Conservation (phyloP, 352 stramenopile genomes). For the Phytophthora colocasiae region DNA sequence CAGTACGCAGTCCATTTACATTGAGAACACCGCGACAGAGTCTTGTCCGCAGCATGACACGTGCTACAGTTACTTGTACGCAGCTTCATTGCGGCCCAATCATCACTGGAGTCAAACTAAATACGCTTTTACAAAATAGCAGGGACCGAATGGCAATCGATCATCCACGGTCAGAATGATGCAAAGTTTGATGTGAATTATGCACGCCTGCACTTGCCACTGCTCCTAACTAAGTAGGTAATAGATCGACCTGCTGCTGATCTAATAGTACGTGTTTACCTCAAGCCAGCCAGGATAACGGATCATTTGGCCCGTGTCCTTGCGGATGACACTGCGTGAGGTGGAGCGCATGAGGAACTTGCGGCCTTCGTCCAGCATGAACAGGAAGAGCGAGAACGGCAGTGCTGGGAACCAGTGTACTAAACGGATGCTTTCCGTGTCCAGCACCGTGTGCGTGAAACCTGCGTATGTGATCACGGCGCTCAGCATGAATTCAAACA, state of each 20-base stretch:
- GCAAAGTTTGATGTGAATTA: slow-evolving; percentile 22
- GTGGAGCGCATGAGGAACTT: slow-evolving; percentile 93
- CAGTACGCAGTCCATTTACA: slow-evolving; percentile 73
- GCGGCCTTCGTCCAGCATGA: slow-evolving; percentile 90
- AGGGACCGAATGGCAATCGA: too few relatives aligned
- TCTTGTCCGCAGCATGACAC: slow-evolving; percentile 22
- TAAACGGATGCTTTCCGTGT: slow-evolving; percentile 87
- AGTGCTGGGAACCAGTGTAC: slow-evolving; percentile 92
- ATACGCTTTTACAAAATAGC: too few relatives aligned
- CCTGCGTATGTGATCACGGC: slow-evolving; percentile 85
- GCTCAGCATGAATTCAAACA: slow-evolving; percentile 93
- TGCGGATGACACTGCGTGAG: slow-evolving; percentile 74
- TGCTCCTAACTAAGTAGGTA: slow-evolving; percentile 1
- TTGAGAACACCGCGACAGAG: slow-evolving; percentile 50
- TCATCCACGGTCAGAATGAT: not conserved
- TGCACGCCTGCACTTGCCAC: slow-evolving; percentile 15
- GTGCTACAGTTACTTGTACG: slow-evolving; percentile 3
- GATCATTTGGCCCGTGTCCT: slow-evolving; percentile 81
- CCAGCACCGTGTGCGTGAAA: slow-evolving; percentile 86
- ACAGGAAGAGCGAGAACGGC: slow-evolving; percentile 90
- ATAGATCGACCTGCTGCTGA: slow-evolving; percentile 16
- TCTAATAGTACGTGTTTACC: slow-evolving; percentile 91
- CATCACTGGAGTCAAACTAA: too few relatives aligned
- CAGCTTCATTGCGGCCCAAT: too few relatives aligned
- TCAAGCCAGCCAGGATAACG: slow-evolving; percentile 90